phyloP scores from a whole-genome alignment of 179 eudicot species.

The Spinacia oleracea region DNA sequence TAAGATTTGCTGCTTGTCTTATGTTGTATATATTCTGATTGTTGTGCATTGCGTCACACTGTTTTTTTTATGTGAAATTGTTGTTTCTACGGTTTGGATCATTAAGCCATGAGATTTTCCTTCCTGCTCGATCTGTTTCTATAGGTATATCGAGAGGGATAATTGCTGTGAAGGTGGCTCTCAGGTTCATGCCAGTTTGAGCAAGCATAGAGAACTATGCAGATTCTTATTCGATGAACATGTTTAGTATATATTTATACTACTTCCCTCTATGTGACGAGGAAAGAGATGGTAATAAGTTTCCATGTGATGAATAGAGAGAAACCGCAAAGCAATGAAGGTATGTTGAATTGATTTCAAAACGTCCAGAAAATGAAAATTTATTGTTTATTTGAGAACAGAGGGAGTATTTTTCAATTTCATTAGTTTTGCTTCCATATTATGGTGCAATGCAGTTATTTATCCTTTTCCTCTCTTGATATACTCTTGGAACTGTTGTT shows the following conservation, averaged over 20 bases:
- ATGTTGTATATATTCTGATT: background rate
- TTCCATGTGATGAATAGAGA: too few species aligned
- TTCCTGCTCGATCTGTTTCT: background rate
- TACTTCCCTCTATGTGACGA: background rate
- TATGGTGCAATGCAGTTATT: background rate
- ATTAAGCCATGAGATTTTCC: background rate
- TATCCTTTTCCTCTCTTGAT: background rate
- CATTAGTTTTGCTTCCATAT: background rate
- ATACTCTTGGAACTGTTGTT: background rate
- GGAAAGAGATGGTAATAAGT: background rate
- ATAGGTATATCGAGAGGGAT: slow-evolving; percentile 13
- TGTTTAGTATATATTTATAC: background rate
- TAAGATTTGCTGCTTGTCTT: background rate
- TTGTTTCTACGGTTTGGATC: background rate
- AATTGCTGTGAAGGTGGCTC: slow-evolving; percentile 14
- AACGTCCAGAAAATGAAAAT: background rate
- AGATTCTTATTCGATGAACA: background rate
- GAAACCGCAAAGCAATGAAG: background rate
- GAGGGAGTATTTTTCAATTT: background rate
- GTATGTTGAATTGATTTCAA: background rate
- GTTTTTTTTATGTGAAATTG: background rate
- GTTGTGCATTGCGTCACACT: background rate
- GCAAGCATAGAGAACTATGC: background rate
- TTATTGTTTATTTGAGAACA: background rate
- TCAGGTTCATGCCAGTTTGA: background rate